Base-by-base conservation (phyloP, 257 asterid genomes). In the Leptodermis oblonga region DNA sequence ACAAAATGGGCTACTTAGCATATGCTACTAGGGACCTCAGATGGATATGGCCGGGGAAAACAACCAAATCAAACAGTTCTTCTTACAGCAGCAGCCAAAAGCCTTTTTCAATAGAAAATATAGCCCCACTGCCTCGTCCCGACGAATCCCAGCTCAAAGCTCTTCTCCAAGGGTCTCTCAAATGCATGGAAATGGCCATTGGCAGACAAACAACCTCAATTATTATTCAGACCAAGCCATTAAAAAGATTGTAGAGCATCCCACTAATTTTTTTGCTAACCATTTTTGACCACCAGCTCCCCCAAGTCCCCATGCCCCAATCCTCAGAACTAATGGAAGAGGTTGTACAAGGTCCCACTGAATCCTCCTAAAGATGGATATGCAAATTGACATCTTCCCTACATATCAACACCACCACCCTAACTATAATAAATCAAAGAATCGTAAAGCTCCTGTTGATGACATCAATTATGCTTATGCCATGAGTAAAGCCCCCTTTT, bases 201-300 rank as follows among this genome's bases (percentile, higher is more conserved):
- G n/a, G 85, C 80, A 81, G 92, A 84, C 90, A 85, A 33, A 73
- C 62, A 23, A 68, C 80, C 72, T 83, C 76, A 86, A 84, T 88
- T 73, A 81, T 86, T 82, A n/a, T n/a, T 52, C 74, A 71, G 62
- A 74, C 73, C 51, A 65, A 34, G 54, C 77, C 65, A 81, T 46
- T 18, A 43, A 70, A n/a, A 80, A 78, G 73, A 74, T 43, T 70
- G 69, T 49, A 69, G 22, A 76, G 59, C 70, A 73, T 76, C 84
- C 88, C 84, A 76, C 83, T 73, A 12, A 56, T n/a, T 52, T 70
- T 76, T 61, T 60, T 67, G 62, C 34, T 45, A 1, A 59, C 75
- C 18, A 68, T 34, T 82, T 67, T 52, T 60, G 56, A 58, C 90
- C 82, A 79, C 80, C 73, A 67, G 82, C 81, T 61, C 73, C 33